Percentiles rank a stretch among this genome's conserved stretches.
phyloP scores from a whole-genome alignment of 352 stramenopile genomes.

The Globisporangium alternatum region DNA sequence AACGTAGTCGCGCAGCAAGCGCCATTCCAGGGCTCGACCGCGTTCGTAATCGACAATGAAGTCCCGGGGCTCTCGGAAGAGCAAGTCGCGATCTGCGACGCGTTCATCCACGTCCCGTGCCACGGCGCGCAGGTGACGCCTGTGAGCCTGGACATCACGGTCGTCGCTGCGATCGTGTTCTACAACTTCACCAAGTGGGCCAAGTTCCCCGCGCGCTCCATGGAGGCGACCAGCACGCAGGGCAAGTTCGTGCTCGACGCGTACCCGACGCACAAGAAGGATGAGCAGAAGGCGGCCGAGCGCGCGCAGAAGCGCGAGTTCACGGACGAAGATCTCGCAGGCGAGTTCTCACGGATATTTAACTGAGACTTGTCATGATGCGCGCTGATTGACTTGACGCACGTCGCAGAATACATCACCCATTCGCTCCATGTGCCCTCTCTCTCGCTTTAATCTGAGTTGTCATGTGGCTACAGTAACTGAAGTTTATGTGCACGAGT shows the following conservation, averaged over 20 bases:
- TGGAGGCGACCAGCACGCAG: constrained; percentile 62
- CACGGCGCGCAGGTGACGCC: constrained; percentile 37
- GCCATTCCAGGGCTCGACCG: constrained; percentile 49
- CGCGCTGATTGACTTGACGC: neutral
- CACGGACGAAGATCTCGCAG: constrained; percentile 39
- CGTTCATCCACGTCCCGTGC: constrained; percentile 58
- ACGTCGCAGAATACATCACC: neutral
- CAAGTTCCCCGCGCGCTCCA: constrained; percentile 49
- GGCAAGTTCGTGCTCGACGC: constrained; percentile 77
- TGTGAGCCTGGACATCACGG: constrained; percentile 55
- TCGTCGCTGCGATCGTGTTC: constrained; percentile 61
- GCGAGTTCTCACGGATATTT: constrained; percentile 52
- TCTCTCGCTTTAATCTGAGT: neutral
- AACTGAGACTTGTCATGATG: constrained; percentile 17
- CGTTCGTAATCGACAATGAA: constrained; percentile 81
- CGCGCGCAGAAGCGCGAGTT: constrained; percentile 45
- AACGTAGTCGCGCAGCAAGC: constrained; percentile 39
- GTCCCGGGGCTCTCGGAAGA: constrained; percentile 50
- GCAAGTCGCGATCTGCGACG: constrained; percentile 62
- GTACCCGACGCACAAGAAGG: constrained; percentile 45
- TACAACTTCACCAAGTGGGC: constrained; percentile 68
- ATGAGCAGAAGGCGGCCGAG: constrained; percentile 37
- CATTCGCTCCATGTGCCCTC: neutral
- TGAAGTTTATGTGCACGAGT: neutral
- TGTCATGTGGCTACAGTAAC: neutral